Base-by-base conservation (phyloP, 2,329 filamentous ascomycete species). In the Penicillium digitatum region DNA sequence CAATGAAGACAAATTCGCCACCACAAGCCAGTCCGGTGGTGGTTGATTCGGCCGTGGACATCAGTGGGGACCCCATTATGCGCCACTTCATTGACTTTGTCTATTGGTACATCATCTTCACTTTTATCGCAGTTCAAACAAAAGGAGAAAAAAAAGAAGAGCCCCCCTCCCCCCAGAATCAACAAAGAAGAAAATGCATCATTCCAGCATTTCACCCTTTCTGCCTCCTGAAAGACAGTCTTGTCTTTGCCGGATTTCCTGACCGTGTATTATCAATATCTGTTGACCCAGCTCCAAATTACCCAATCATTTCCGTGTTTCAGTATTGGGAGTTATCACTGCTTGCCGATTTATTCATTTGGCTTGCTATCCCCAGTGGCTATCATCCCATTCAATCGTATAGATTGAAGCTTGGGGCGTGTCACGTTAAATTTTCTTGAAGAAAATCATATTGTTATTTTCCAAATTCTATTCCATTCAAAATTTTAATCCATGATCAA, bases 51-150 rank as follows among this genome's bases (percentile, higher is more conserved):
- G 58, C 50, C 73, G 73, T 22, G 69, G 68, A 38, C 66, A 56
- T 53, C 71, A 74, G 55, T 76, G 74, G 74, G 66, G 62, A 42
- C 55, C 71, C 35, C 67, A 58, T 51, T 74, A 74, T 55, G 63
- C 70, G 18, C 68, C 70, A 24, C 74, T 73, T 57, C 73, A 70
- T 59, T 76, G 61, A 69, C 48, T 38, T 22, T 26, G 20, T 49
- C 18, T 24, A 22, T 42, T 49, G n/a, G 31, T 27, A 20, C 37
- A 14, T 42, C 26, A 27, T 24, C 20, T 46, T 31, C 16, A 14
- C 16, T 38, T 27, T 48, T 18, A 34, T 42, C 35, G n/a, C 31
- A 12, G 11, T 22, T 3, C 27, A 35, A 42, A 46, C 7, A 26
- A 11, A 49, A 32, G 37, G 29, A 29, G 5, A 9, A 20, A 26